Evolutionary conservation across 2,329 filamentous ascomycete species (phyloP), one percentile per base, ranked within the genome.

Genomic region (Colletotrichum sp.): DNA sequence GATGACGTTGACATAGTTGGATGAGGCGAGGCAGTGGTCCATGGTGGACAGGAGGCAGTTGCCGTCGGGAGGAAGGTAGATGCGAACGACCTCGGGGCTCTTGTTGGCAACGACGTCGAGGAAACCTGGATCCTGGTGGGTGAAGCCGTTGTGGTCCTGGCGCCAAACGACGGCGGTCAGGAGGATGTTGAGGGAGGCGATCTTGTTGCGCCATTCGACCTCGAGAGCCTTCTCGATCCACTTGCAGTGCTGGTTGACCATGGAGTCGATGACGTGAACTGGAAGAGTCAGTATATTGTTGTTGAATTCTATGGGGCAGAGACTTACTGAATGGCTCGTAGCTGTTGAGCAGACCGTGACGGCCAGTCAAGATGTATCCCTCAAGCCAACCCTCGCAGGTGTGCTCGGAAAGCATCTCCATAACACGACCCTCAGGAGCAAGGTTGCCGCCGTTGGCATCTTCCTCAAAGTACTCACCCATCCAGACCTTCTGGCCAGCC

Each of bases 321-420:
- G 6, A 68, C 73, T 73, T 64, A 76, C 73, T 94, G 82, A 96
- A 96, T 0, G 94, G 93, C 83, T 96, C 94, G 85, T 96, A 96
- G 82, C 92, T 94, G 89, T 95, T 96, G 75, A 96, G 89, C 75
- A 96, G 83, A 15, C 94, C 94, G 78, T 96, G 94, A 7, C 94
- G 90, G 32, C 94, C 94, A 71, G 92, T 95, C 4, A 96, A 88
- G 57, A 95, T 85, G 82, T 96, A 96, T 5, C 94, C 94, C 86
- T 96, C 94, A 18, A 96, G 88, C 94, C 94, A 96, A 30, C 93
- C 94, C 83, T 96, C 94, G 76, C 91, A 92, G 18, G 93, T 96
- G 82, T 96, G 94, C 84, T 96, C 94, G 22, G 92, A 94, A n/a
- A 96, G 89, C 83, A 96, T 96, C 83, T 96, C 94, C 93, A 96